Conservation (phyloP, 116 monocot genomes). For the Zostera marina region DNA sequence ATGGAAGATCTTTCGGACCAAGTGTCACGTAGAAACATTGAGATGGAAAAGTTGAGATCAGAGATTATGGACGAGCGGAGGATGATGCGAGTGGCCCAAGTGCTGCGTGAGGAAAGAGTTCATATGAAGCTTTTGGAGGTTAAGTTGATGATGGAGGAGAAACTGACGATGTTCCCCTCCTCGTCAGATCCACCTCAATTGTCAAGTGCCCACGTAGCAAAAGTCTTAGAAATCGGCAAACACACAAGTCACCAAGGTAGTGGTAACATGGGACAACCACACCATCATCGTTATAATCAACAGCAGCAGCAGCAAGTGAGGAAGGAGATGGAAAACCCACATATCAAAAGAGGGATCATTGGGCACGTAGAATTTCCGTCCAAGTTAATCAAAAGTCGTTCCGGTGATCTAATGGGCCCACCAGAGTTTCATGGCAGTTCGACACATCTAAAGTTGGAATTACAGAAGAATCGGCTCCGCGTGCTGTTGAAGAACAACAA, state of each 20-base stretch:
- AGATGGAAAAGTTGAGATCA: conserved; percentile 10
- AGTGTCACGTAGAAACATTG: conserved; percentile 9
- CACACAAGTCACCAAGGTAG: not conserved
- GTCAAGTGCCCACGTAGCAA: not conserved
- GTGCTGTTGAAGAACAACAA: conserved; percentile 35
- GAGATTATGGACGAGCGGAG: conserved; percentile 50
- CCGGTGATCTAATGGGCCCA: not conserved
- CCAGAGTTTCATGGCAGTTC: conserved; percentile 12
- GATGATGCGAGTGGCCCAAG: conserved; percentile 46
- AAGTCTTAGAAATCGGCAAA: not conserved
- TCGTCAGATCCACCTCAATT: not conserved
- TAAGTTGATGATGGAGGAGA: conserved; percentile 41
- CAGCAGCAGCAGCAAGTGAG: not conserved
- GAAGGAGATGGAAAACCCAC: conserved; percentile 3
- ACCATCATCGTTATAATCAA: too few relatives aligned
- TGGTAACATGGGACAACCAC: too few relatives aligned
- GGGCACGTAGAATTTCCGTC: conserved; percentile 11
- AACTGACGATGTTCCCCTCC: conserved; percentile 18
- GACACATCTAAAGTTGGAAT: conserved; percentile 35
- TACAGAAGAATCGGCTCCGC: conserved; percentile 61
- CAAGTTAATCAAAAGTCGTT: conserved; percentile 13
- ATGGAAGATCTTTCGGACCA: conserved; percentile 15
- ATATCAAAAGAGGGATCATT: conserved; percentile 2
- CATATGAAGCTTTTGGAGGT: conserved; percentile 67
- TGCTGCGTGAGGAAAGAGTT: conserved; percentile 58